These are phyloP conservation scores for Cordyceps cateniannulata DNA, from an alignment of 2,329 filamentous ascomycete genomes.

Conservation along the genomic window DNA sequence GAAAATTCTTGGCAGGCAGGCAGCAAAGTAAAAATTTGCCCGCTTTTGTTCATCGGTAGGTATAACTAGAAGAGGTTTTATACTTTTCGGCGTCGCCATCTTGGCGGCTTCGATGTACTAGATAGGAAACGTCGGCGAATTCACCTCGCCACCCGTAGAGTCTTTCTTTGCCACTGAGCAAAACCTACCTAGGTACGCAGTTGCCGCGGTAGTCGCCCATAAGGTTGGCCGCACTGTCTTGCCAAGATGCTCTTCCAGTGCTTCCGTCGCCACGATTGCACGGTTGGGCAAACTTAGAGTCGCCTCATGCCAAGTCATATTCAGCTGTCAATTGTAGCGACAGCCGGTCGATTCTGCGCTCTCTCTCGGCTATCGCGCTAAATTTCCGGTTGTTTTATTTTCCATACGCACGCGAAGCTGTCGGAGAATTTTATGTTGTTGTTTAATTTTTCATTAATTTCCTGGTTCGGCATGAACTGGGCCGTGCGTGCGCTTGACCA, in stretches of 20 bases:
- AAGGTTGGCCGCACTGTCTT: neutral
- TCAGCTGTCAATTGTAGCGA: neutral
- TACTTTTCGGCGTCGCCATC: neutral
- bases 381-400: neutral
- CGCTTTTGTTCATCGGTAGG: too few relatives aligned
- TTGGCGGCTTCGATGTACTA: too few relatives aligned
- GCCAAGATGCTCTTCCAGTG: neutral
- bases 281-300: slow-evolving; percentile 1
- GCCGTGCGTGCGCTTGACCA: neutral
- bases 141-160: too few relatives aligned
- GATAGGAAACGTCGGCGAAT: too few relatives aligned
- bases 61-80: too few relatives aligned
- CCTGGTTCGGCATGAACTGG: neutral
- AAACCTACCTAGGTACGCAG: too few relatives aligned
- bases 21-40: too few relatives aligned
- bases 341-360: neutral
- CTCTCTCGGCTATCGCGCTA: slow-evolving; percentile 7
- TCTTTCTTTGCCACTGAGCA: too few relatives aligned
- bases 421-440: neutral
- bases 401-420: neutral
- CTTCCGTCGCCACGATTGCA: neutral
- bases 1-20: neutral
- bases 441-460: neutral
- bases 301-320: slow-evolving; percentile 1
- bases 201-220: too few relatives aligned